Evolutionary conservation across 2,329 filamentous ascomycete genomes (phyloP).

Genomic region (Ascochyta fabae): DNA sequence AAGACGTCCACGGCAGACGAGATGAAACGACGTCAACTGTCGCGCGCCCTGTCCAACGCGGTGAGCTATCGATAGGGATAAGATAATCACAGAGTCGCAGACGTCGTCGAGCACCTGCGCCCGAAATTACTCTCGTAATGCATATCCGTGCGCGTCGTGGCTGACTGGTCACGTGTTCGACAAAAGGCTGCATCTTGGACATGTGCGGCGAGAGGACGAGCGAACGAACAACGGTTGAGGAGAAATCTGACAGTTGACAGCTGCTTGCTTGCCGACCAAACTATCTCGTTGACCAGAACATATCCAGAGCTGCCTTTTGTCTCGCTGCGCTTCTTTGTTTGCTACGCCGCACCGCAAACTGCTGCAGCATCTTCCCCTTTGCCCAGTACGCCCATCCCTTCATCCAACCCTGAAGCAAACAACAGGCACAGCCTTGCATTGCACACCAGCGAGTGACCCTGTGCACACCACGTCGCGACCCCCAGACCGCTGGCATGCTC

Average conservation of each 20-base stretch:
- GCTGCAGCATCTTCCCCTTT: not conserved
- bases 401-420: not conserved
- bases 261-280: not conserved
- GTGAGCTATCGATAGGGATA: conserved; percentile 22
- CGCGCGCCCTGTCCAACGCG: conserved; percentile 12
- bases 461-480: not conserved
- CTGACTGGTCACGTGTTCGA: conserved; percentile 14
- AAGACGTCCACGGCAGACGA: conserved; percentile 3
- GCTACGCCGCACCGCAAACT: not conserved
- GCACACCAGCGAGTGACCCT: conserved; percentile 2
- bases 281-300: not conserved
- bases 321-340: conserved; percentile 10
- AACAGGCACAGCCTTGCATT: conserved; percentile 5
- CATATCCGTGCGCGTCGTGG: conserved; percentile 18
- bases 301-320: not conserved
- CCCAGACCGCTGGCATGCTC: not conserved
- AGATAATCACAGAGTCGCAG: conserved; percentile 16
- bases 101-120: conserved; percentile 13
- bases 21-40: conserved; percentile 11
- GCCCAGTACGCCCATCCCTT: not conserved
- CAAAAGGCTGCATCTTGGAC: conserved; percentile 14
- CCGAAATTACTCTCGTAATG: conserved; percentile 17
- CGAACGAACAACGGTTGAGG: not conserved
- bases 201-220: conserved; percentile 7
- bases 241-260: conserved; percentile 1